Conservation (phyloP, 805 yeast genomes). For the Novakomyces olei region DNA sequence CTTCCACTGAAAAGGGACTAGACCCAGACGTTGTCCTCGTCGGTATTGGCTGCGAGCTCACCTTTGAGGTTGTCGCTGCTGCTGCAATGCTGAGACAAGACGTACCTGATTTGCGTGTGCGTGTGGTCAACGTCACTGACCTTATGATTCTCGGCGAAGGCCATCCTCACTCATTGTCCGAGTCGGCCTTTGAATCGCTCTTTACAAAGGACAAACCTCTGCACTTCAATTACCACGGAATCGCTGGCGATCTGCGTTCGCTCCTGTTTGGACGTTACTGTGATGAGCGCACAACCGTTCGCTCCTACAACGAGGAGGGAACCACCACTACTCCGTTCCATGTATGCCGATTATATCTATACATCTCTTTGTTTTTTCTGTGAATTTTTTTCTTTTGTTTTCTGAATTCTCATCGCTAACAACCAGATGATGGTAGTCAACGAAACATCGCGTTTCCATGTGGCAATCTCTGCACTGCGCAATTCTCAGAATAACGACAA, state of each 20-base stretch:
- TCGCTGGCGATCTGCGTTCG: conserved; percentile 10
- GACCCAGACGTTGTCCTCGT: conserved; percentile 11
- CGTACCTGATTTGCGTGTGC: conserved; percentile 8
- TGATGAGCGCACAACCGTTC: conserved; percentile 7
- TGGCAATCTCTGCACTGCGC: conserved; percentile 7
- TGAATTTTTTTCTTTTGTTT: too few relatives aligned
- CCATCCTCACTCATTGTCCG: conserved; percentile 9
- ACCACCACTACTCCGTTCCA: conserved; percentile 10
- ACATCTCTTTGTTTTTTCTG: too few relatives aligned
- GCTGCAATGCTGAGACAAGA: conserved; percentile 8
- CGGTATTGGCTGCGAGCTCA: conserved; percentile 11
- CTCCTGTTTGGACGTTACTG: conserved; percentile 9
- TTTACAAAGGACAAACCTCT: conserved; percentile 10
- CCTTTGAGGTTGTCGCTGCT: conserved; percentile 11
- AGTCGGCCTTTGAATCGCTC: conserved; percentile 6
- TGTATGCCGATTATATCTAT: too few relatives aligned
- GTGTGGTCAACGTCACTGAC: conserved; percentile 11
- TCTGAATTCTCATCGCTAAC: too few relatives aligned
- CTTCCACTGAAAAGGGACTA: conserved; percentile 9
- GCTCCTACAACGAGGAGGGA: conserved; percentile 11
- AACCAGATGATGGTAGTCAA: conserved; percentile 11
- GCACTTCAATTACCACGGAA: conserved; percentile 11
- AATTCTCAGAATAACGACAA: conserved; percentile 7
- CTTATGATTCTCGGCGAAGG: conserved; percentile 8
- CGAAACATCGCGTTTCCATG: conserved; percentile 9